Base-by-base conservation (phyloP, 306 rosid species). In the Astragalus glycyphyllos region DNA sequence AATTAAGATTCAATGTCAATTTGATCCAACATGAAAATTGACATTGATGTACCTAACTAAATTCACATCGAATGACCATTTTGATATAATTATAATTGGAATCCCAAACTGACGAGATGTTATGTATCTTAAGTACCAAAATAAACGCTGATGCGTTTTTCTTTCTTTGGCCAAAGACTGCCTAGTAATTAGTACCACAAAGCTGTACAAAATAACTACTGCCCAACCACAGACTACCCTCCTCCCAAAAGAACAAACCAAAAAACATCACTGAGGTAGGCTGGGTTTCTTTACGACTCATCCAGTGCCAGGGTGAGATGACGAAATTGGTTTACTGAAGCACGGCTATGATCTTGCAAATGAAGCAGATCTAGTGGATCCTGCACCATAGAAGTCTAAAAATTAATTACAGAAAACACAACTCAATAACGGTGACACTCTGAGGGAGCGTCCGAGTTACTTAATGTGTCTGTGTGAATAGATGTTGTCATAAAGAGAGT, bases 361-460 rank as follows among this genome's bases (percentile, higher is more conserved):
- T 23, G 71, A 48, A 2, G 58, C 65, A 71, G 81, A 72, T 67
- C 79, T 60, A 42, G 4, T 26, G 49, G 82, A 75, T 37, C 86
- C 86, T 83, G 74, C 81, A 76, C 15, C 26, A 59, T 8, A 50
- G 14, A 79, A 46, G 34, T 13, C n/a, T 3, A 6, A 26, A 20
- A 60, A 13, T 17, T 15, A 58, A 59, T 58, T 20, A 40, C 55
- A 11, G 13, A 58, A 56, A 47, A 35, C 37, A 29, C 53, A 26
- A 7, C 8, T 41, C 29, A 23, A 31, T 20, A 16, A 45, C 4
- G 44, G 50, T 7, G 5, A 47, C 50, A 40, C 26, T 37, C 48
- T 9, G 14, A 11, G 26, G 8, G 31, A 8, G 12, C 15, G 47
- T 23, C 29, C 29, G 29, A 1, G 29, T 23, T 23, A 23, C 29